Base-by-base conservation (phyloP, 1,284 basidiomycete species). In the Xerocomus nothofagi region DNA sequence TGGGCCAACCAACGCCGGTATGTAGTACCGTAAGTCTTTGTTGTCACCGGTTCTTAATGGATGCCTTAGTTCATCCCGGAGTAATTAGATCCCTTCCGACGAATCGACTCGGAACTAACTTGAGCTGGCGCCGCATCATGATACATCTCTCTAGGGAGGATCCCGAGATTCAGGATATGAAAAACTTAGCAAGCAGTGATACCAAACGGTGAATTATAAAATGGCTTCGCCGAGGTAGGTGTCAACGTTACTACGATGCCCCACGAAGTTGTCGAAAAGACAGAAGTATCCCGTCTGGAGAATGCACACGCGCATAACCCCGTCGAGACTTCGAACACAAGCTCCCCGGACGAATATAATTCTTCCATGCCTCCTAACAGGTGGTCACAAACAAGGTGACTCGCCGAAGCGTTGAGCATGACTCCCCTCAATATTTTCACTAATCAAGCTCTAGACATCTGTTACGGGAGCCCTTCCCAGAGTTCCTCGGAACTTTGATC, bases 401-500 rank as follows among this genome's bases (percentile, higher is more conserved):
- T n/a, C n/a, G n/a, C n/a, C n/a, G n/a, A n/a, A n/a, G 9, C 29
- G 26, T 49, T 14, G 33, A 2, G 21, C 26, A 15, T 30, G 27
- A 15, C 12, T 26, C 37, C 11, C 12, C 6, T 9, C 4, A 11
- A 10, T 27, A 12, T 18, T 2, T n/a, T 39, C 9, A 15, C 37
- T 58, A 31, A 72, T 58, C 39, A 10, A 6, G 29, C n/a, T 23
- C 17, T 53, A 75, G 73, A 15, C 63, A 50, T n/a, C 61, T n/a
- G 30, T n/a, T 86, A 30, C 73, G 80, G 39, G 84, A 86, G 63
- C 77, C 81, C 18, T 74, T 73, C 20, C 84, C 82, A 3, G 85
- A 87, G 65, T 84, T 86, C 60, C 64, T 86, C 32, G 83, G 82
- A 33, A 78, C 79, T 26, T 77, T 79, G 70, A 71, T 84, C 36